phyloP scores from a whole-genome alignment of 805 yeast genomes.

The Pichia paraexigua region DNA sequence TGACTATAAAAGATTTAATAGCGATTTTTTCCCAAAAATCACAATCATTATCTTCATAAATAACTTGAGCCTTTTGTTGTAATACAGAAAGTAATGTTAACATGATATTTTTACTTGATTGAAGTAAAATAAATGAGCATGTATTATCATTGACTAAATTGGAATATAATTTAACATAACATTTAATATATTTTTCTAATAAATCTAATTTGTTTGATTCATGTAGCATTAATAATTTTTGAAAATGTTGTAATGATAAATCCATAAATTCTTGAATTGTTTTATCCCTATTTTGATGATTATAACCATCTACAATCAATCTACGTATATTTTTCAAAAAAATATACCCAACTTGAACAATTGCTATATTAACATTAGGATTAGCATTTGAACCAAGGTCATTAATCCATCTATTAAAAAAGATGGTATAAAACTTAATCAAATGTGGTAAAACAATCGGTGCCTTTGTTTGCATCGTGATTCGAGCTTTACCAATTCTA shows the following conservation, averaged over 20 bases:
- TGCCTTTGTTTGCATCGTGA: constrained; percentile 66
- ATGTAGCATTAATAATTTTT: constrained; percentile 44
- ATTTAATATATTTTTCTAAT: constrained; percentile 63
- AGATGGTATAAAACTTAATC: constrained; percentile 48
- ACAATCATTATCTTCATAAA: constrained; percentile 45
- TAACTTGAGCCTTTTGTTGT: constrained; percentile 53
- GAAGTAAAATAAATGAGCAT: constrained; percentile 61
- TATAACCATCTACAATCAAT: constrained; percentile 68
- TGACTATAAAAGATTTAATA: constrained; percentile 53
- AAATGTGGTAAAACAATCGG: constrained; percentile 55
- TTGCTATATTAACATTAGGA: constrained; percentile 34
- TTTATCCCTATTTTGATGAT: constrained; percentile 53
- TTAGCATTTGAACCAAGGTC: constrained; percentile 12
- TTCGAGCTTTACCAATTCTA: constrained; percentile 74
- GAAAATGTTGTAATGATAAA: constrained; percentile 50
- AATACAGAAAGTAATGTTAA: constrained; percentile 52
- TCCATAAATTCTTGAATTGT: constrained; percentile 55
- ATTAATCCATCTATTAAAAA: constrained; percentile 56
- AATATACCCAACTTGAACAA: constrained; percentile 70
- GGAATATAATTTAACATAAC: constrained; percentile 68
- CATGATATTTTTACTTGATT: constrained; percentile 54
- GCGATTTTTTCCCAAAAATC: constrained; percentile 71
- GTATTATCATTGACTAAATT: constrained; percentile 54
- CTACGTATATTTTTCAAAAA: constrained; percentile 70
- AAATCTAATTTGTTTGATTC: constrained; percentile 40